A percentile compares a stretch with the other conserved stretches of the same genome.
Evolutionary conservation across 306 rosid genomes (phyloP).

Genomic region (Medicago lupulina): DNA sequence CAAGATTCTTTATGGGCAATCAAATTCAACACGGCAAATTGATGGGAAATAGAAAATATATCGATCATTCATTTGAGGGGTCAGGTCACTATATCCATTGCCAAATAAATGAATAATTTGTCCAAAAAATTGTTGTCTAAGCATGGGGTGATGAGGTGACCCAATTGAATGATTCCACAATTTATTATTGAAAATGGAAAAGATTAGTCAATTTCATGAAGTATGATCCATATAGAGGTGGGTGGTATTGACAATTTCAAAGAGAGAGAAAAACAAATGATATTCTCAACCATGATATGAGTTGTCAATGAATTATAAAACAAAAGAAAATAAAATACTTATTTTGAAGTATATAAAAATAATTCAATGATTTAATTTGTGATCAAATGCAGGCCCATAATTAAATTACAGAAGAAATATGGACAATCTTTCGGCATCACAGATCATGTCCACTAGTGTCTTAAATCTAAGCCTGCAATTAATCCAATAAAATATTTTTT

Average conservation of each 20-base stretch:
- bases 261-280: neutral
- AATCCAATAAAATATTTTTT: constrained; percentile 6
- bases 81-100: constrained; percentile 36
- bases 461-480: constrained; percentile 34
- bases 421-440: constrained; percentile 43
- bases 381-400: constrained; percentile 50
- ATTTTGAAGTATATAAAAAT: constrained; percentile 3
- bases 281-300: constrained; percentile 36
- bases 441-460: constrained; percentile 47
- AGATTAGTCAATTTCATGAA: constrained; percentile 43
- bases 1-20: constrained; percentile 42
- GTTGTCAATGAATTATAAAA: constrained; percentile 33
- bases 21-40: constrained; percentile 54
- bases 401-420: constrained; percentile 35
- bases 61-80: constrained; percentile 41
- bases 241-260: constrained; percentile 42
- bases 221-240: constrained; percentile 37
- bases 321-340: neutral
- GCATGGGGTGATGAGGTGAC: constrained; percentile 35
- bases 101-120: constrained; percentile 32
- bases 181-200: constrained; percentile 23
- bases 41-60: constrained; percentile 35
- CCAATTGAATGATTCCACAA: constrained; percentile 43
- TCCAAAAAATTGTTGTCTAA: constrained; percentile 34
- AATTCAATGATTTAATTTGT: constrained; percentile 40